phyloP scores from a whole-genome alignment of 371 early-diverging fungal genomes.

The Mucor irregularis region DNA sequence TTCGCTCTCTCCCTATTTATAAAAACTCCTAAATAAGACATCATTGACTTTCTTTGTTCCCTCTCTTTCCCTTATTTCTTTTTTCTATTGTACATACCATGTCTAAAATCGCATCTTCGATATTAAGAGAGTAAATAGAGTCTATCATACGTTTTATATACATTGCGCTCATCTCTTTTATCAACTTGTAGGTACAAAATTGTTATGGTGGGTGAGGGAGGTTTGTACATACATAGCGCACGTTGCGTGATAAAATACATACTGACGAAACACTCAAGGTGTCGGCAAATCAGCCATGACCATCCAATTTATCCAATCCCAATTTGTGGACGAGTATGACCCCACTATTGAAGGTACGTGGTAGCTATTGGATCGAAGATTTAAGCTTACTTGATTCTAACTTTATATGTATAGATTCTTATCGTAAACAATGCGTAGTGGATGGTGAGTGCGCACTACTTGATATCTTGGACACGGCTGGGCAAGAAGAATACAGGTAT shows the following conservation, averaged over 20 bases:
- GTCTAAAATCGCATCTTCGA: constrained; percentile 2
- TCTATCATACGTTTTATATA: neutral
- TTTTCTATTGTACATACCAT: neutral
- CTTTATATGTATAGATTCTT: constrained; percentile 59
- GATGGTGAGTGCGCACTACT: constrained; percentile 71
- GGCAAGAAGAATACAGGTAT: constrained; percentile 84
- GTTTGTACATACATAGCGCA: constrained; percentile 6
- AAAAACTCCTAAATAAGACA: too few relatives aligned
- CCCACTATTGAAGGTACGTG: constrained; percentile 77
- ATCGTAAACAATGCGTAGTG: constrained; percentile 74
- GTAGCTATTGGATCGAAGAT: neutral
- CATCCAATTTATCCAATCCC: constrained; percentile 77
- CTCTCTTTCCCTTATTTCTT: constrained; percentile 2
- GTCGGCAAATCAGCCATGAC: constrained; percentile 80
- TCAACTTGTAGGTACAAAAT: constrained; percentile 47
- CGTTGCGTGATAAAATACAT: neutral
- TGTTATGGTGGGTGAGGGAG: constrained; percentile 79
- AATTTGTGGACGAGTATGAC: constrained; percentile 84
- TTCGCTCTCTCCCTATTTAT: too few relatives aligned
- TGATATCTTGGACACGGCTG: constrained; percentile 84
- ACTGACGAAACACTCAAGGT: constrained; percentile 16
- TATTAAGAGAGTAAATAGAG: constrained; percentile 10
- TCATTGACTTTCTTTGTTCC: neutral
- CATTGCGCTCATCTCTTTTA: neutral
- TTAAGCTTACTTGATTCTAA: neutral